Percentiles rank a stretch among this genome's conserved stretches.
Evolutionary conservation across 1,284 basidiomycete species (phyloP).

Genomic region (Austropuccinia psidii): DNA sequence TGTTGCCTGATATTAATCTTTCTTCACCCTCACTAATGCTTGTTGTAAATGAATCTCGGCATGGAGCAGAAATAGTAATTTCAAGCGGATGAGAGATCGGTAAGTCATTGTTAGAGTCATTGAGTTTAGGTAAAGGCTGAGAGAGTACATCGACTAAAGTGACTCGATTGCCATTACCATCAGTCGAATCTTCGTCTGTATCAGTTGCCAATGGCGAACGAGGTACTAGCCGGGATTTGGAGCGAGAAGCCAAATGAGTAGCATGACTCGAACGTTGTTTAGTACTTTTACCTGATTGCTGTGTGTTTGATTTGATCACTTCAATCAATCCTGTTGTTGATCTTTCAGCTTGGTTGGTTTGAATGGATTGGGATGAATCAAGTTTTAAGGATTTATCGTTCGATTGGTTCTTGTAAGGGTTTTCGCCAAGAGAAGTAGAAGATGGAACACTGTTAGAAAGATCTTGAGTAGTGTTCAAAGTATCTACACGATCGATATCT

Average conservation of each 20-base stretch:
- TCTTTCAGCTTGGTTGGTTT: not conserved
- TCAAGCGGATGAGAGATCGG: not conserved
- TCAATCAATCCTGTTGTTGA: constrained; percentile 4
- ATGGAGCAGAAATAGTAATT: not conserved
- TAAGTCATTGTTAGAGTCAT: too few relatives aligned
- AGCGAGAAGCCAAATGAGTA: not conserved
- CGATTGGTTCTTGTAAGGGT: too few relatives aligned
- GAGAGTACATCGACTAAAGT: constrained; percentile 13
- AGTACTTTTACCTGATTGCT: not conserved
- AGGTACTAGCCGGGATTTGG: constrained; percentile 20
- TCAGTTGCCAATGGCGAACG: constrained; percentile 21
- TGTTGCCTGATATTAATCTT: too few relatives aligned
- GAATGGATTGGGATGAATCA: not conserved
- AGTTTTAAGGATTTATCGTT: not conserved
- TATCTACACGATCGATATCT: not conserved
- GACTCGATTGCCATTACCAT: not conserved
- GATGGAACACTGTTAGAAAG: not conserved
- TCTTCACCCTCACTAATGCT: too few relatives aligned
- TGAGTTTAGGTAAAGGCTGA: not conserved
- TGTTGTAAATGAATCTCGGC: not conserved
- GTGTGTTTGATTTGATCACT: constrained; percentile 13
- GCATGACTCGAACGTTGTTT: constrained; percentile 1
- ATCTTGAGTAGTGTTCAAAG: not conserved
- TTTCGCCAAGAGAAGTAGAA: not conserved
- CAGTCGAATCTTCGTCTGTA: constrained; percentile 20